Conservation (phyloP, 2,329 filamentous ascomycete genomes). For the Curvularia verruculosa region DNA sequence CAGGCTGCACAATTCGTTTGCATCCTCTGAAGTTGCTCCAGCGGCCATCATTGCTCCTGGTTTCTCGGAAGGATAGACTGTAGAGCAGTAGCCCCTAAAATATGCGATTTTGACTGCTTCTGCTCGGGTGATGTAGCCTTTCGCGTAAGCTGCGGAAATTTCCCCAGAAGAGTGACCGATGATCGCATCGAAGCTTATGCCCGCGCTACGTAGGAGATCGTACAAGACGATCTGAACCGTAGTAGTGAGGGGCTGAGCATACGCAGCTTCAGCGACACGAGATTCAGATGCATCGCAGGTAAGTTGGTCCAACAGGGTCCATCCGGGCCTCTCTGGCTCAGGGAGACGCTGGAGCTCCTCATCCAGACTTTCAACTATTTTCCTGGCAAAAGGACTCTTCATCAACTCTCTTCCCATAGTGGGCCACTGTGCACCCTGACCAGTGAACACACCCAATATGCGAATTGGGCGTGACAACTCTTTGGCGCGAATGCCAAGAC, state of each 20-base stretch:
- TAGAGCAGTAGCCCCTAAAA: conserved; percentile 21
- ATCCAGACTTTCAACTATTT: too few species aligned
- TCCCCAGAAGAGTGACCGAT: conserved; percentile 22
- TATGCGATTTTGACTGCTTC: conserved; percentile 27
- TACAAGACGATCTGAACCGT: conserved; percentile 27
- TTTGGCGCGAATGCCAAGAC: too few species aligned
- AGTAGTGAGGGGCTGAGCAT: conserved; percentile 26
- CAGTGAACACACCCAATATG: conserved; percentile 11
- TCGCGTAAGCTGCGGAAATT: conserved; percentile 33
- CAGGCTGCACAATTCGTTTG: not conserved
- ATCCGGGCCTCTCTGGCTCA: too few species aligned
- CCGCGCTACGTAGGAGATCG: conserved; percentile 7
- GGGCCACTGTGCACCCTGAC: conserved; percentile 33
- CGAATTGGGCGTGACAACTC: too few species aligned
- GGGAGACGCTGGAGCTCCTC: not conserved
- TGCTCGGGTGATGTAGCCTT: conserved; percentile 14
- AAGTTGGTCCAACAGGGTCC: too few species aligned
- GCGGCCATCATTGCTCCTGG: conserved; percentile 44
- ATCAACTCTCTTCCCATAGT: conserved; percentile 18
- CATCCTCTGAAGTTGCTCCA: conserved; percentile 11
- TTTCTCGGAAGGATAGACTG: too few species aligned
- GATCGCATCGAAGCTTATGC: conserved; percentile 14
- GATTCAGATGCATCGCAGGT: too few species aligned
- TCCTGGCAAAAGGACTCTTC: not conserved
- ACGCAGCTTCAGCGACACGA: too few species aligned